Conservation (phyloP, 164 flowering plant genomes). For the Vitis riparia region DNA sequence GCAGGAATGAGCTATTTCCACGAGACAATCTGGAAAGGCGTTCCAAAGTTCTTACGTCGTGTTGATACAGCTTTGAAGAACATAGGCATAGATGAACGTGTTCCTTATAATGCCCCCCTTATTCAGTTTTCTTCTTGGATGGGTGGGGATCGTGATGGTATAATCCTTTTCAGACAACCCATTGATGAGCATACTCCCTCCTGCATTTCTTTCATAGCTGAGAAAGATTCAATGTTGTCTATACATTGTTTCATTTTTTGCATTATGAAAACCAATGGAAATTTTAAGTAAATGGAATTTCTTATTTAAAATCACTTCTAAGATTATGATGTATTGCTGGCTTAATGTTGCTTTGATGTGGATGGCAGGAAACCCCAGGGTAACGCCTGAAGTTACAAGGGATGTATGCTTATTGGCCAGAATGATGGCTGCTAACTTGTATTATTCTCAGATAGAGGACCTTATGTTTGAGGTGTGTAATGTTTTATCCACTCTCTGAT, state of each 20-base stretch:
- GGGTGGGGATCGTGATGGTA: conserved; percentile 99
- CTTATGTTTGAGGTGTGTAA: conserved; percentile 92
- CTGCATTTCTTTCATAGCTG: not conserved
- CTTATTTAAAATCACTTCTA: not conserved
- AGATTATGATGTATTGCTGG: not conserved
- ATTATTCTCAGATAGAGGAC: conserved; percentile 94
- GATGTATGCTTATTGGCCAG: conserved; percentile 96
- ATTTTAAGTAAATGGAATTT: not conserved
- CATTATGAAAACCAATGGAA: not conserved
- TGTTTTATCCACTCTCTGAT: not conserved
- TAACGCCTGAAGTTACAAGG: conserved; percentile 98
- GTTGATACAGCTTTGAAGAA: conserved; percentile 97
- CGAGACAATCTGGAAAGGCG: conserved; percentile 99
- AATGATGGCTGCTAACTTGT: conserved; percentile 98
- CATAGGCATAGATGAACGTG: conserved; percentile 88
- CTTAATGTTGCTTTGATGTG: conserved; percentile 1
- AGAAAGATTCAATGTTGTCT: not conserved
- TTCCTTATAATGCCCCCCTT: conserved; percentile 86
- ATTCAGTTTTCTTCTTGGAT: conserved; percentile 74
- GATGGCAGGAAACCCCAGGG: conserved; percentile 91
- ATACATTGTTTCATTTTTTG: not conserved
- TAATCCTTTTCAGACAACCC: not conserved
- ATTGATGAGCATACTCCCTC: not conserved
- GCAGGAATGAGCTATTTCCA: conserved; percentile 99
- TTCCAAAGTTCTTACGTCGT: conserved; percentile 90